Evolutionary conservation across 352 stramenopile species (phyloP).

Genomic region (Phytophthora tentaculata): DNA sequence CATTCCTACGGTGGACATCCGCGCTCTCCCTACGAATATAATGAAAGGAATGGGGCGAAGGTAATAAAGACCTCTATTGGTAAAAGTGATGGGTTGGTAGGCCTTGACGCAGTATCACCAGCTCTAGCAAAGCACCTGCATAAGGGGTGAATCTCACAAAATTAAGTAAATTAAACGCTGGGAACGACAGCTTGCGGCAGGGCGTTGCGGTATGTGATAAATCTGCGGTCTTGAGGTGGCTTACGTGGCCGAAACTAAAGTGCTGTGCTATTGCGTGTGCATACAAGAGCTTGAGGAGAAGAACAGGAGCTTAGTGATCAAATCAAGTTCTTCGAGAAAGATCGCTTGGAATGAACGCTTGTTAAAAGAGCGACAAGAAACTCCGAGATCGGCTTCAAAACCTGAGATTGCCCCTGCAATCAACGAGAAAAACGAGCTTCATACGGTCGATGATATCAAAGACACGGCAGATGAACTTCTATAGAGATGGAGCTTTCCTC

Average conservation of each 20-base stretch:
- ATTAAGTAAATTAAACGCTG: slow-evolving; percentile 71
- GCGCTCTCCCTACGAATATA: too few species aligned
- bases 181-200: slow-evolving; percentile 69
- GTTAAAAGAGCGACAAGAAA: slow-evolving; percentile 55
- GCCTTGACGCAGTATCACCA: too few species aligned
- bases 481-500: slow-evolving; percentile 36
- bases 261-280: slow-evolving; percentile 8
- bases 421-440: slow-evolving; percentile 25
- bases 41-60: too few species aligned
- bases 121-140: too few species aligned
- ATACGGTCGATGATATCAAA: slow-evolving; percentile 50
- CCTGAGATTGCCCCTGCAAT: slow-evolving; percentile 2
- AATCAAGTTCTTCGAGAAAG: slow-evolving; percentile 81
- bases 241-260: not conserved
- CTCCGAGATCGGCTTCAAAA: slow-evolving; percentile 4
- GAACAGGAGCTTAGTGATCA: slow-evolving; percentile 75
- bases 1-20: too few species aligned
- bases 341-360: slow-evolving; percentile 69
- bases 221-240: not conserved
- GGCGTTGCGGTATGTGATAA: slow-evolving; percentile 56
- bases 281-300: slow-evolving; percentile 77
- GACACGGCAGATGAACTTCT: slow-evolving; percentile 48
- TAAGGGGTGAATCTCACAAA: too few species aligned
- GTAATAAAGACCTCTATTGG: too few species aligned
- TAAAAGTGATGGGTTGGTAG: too few species aligned